Conservation (phyloP, 768 basidiomycete species). For the Antrodiella citrinella region DNA sequence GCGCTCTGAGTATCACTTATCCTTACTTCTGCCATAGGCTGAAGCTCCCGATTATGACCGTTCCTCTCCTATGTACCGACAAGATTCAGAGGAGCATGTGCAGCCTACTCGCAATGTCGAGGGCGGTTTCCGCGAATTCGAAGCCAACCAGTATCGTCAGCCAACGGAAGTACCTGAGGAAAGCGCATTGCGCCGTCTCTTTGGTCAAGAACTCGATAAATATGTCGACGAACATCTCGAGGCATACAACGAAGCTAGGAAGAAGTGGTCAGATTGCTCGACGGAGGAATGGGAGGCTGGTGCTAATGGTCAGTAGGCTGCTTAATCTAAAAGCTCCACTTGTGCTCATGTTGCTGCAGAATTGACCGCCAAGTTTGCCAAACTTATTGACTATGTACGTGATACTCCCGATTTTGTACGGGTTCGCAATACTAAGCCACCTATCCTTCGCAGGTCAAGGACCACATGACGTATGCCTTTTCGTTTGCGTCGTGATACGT, state of each 20-base stretch:
- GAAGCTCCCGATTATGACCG: slow-evolving; percentile 1
- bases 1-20: too few relatives aligned
- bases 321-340: neutral
- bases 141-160: neutral
- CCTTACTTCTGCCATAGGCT: too few relatives aligned
- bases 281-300: slow-evolving; percentile 49
- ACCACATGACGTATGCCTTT: slow-evolving; percentile 37
- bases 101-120: neutral
- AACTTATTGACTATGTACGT: slow-evolving; percentile 45
- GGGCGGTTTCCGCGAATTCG: neutral
- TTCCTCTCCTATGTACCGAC: neutral
- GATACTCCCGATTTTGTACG: neutral
- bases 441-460: slow-evolving; percentile 27
- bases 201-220: slow-evolving; percentile 36
- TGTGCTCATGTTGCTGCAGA: slow-evolving; percentile 23
- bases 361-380: slow-evolving; percentile 31
- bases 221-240: slow-evolving; percentile 34
- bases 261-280: slow-evolving; percentile 42
- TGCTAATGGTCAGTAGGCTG: slow-evolving; percentile 32
- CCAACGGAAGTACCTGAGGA: neutral
- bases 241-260: slow-evolving; percentile 34
- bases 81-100: neutral
- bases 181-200: slow-evolving; percentile 27
- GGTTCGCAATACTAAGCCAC: neutral
- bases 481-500: neutral